Evolutionary conservation across 108 stramenopile genomes (phyloP).

Genomic region (Chaetoceros muelleri): DNA sequence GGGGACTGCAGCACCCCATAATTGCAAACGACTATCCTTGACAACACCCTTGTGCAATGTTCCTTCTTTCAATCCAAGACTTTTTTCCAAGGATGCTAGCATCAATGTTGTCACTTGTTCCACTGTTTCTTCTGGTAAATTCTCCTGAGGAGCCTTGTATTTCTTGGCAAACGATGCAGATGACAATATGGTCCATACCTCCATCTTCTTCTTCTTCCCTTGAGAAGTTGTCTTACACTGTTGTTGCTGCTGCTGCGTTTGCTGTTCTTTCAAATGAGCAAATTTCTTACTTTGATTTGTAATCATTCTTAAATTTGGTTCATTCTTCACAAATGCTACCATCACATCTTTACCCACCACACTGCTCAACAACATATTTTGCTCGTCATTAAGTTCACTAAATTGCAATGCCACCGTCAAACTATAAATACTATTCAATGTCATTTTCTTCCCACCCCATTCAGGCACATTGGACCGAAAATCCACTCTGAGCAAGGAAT

Average conservation of each 20-base stretch:
- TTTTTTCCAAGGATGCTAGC: slow-evolving; percentile 35
- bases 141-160: slow-evolving; percentile 79
- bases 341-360: slow-evolving; percentile 17
- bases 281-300: slow-evolving; percentile 61
- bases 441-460: slow-evolving; percentile 67
- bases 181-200: slow-evolving; percentile 72
- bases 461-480: slow-evolving; percentile 55
- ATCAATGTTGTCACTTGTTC: slow-evolving; percentile 38
- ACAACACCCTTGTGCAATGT: slow-evolving; percentile 1
- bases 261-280: slow-evolving; percentile 14
- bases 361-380: neutral
- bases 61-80: slow-evolving; percentile 17
- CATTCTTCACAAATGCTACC: slow-evolving; percentile 47
- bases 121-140: slow-evolving; percentile 44
- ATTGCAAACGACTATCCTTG: slow-evolving; percentile 51
- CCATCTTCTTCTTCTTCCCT: too few relatives aligned
- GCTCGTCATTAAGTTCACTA: slow-evolving; percentile 1
- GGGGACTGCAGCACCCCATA: slow-evolving; percentile 86
- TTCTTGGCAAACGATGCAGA: slow-evolving; percentile 65
- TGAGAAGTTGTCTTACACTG: too few relatives aligned
- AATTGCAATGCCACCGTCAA: slow-evolving; percentile 38
- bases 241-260: slow-evolving; percentile 4
- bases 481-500: slow-evolving; percentile 49
- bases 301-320: slow-evolving; percentile 45
- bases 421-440: slow-evolving; percentile 66